A percentile compares a stretch with the other conserved stretches of the same genome.
Conservation (phyloP, 352 stramenopile species). For the Globisporangium spiculum region DNA sequence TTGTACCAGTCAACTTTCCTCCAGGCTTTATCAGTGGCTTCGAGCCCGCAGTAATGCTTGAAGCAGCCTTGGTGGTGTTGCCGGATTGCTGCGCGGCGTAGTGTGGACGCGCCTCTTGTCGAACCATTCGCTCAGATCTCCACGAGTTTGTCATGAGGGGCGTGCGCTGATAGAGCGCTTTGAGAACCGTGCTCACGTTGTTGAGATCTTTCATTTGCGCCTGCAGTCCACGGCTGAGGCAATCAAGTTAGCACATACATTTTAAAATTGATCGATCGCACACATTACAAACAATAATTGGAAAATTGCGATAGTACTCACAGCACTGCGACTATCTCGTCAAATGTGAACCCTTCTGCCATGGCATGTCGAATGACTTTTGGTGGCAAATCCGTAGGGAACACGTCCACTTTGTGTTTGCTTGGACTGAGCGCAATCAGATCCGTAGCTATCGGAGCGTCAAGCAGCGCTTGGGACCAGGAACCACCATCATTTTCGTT, state of each 20-base stretch:
- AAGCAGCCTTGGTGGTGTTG: not conserved
- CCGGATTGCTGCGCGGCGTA: not conserved
- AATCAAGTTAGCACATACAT: not conserved
- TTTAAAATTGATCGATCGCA: not conserved
- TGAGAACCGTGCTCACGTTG: constrained; percentile 36
- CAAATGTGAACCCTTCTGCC: constrained; percentile 43
- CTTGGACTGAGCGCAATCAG: constrained; percentile 45
- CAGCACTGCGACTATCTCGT: constrained; percentile 57
- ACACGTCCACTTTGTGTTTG: constrained; percentile 43
- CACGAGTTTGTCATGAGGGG: constrained; percentile 58
- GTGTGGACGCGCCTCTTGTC: constrained; percentile 16
- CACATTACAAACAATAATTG: no score
- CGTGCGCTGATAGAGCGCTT: constrained; percentile 36
- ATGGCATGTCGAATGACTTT: constrained; percentile 48
- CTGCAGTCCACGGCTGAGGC: constrained; percentile 44
- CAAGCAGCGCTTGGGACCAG: constrained; percentile 30
- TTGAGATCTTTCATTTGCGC: constrained; percentile 41
- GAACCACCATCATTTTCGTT: constrained; percentile 17
- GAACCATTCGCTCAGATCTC: constrained; percentile 37
- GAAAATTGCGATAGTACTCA: constrained; percentile 20
- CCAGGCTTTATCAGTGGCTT: not conserved
- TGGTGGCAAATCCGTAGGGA: constrained; percentile 47
- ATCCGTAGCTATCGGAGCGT: constrained; percentile 43
- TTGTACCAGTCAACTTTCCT: not conserved
- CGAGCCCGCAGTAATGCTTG: not conserved